phyloP scores from a whole-genome alignment of 2,329 filamentous ascomycete genomes.

The Fusarium proliferatum region DNA sequence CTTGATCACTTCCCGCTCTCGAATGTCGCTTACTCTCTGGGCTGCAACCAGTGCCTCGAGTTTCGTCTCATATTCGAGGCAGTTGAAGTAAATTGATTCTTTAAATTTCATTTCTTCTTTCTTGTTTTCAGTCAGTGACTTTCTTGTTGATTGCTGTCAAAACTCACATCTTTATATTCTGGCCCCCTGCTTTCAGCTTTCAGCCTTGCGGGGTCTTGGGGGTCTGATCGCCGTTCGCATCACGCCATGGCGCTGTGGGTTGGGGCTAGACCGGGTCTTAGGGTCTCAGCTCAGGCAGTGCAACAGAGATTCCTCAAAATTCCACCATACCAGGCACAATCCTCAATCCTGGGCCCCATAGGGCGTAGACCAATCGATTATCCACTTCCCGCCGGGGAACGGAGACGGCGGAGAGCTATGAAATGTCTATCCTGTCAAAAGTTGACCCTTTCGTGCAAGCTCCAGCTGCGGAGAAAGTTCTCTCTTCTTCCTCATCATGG shows the following conservation, averaged over 20 bases:
- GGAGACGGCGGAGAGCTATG: not conserved
- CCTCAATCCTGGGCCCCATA: not conserved
- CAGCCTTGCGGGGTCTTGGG: not conserved
- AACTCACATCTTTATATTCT: not conserved
- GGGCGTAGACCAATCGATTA: not conserved
- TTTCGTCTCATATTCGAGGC: not conserved
- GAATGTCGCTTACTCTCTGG: not conserved
- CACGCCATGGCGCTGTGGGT: not conserved
- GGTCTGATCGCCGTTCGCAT: not conserved
- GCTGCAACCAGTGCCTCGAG: not conserved
- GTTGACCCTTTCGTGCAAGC: not conserved
- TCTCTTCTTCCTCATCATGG: not conserved
- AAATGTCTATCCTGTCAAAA: not conserved
- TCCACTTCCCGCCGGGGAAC: not conserved
- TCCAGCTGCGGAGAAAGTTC: too few species aligned
- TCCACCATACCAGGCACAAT: not conserved
- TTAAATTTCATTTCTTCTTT: not conserved
- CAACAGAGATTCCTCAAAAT: not conserved
- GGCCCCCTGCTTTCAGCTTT: not conserved
- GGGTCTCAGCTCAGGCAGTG: not conserved
- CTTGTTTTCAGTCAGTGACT: not conserved
- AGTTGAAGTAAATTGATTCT: not conserved
- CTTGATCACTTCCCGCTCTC: not conserved
- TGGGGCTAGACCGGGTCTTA: not conserved
- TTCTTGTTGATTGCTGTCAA: not conserved